Conservation (phyloP, 371 early-diverging fungal genomes). For the Syncephalastrum racemosum region DNA sequence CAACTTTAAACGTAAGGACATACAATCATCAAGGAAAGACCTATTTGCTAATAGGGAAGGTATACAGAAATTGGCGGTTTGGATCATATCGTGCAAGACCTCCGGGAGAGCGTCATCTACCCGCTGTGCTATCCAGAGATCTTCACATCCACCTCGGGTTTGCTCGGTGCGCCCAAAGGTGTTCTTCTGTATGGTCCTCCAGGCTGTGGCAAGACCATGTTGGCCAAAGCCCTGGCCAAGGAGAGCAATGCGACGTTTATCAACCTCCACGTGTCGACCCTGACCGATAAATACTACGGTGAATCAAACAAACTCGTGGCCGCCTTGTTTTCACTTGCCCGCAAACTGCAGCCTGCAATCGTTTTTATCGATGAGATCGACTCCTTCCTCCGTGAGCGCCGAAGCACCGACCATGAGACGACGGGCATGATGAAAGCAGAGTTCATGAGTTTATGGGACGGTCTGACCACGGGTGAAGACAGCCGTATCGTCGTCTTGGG, state of each 20-base stretch:
- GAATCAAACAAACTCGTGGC: conserved; percentile 94
- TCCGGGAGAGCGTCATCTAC: conserved; percentile 94
- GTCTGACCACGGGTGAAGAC: conserved; percentile 80
- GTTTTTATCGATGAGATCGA: conserved; percentile 99
- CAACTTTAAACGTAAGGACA: conserved; percentile 70
- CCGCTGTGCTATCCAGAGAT: conserved; percentile 90
- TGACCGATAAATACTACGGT: conserved; percentile 98
- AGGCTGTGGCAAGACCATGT: conserved; percentile 97
- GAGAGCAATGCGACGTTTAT: conserved; percentile 96
- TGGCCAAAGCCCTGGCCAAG: conserved; percentile 95
- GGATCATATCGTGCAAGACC: conserved; percentile 85
- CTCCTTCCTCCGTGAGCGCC: conserved; percentile 91
- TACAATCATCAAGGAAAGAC: neutral
- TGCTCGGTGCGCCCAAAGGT: conserved; percentile 93
- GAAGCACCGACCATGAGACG: conserved; percentile 92
- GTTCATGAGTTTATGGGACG: conserved; percentile 98
- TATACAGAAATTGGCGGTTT: conserved; percentile 87
- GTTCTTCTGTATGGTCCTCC: conserved; percentile 95
- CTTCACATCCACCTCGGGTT: conserved; percentile 82
- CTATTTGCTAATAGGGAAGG: neutral
- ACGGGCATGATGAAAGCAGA: conserved; percentile 98
- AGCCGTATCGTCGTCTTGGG: conserved; percentile 84
- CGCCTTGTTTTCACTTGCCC: conserved; percentile 91
- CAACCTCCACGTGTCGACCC: conserved; percentile 92
- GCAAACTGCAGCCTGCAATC: conserved; percentile 92